Evolutionary conservation across 2,329 filamentous ascomycete genomes (phyloP), one percentile per base, ranked within the genome.

Genomic region (Colletotrichum truncatum): DNA sequence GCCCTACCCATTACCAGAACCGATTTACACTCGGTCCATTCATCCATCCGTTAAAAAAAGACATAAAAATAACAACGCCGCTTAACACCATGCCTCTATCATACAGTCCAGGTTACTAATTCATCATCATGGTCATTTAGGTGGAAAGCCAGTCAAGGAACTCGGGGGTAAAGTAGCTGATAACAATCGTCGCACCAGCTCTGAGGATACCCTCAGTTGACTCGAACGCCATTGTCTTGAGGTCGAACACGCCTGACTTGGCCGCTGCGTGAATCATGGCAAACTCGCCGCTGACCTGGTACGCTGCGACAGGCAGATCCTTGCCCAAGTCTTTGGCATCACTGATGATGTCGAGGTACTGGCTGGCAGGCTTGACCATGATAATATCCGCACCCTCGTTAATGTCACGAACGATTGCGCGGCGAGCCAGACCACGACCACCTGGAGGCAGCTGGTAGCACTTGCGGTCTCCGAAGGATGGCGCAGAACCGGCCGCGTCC

Each of bases 181-280:
- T 87, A 43, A 99, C 87, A 73, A 99, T 98, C 0, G 91, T 95
- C 6, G 96, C 96, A 43, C 96, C 96, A 8, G 96, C 96, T 70
- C 96, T 87, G 66, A 99, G 81, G 68, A 99, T 98, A 23, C 94
- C 93, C 78, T 98, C 93, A 0, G 93, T 97, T 64, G 93, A 91
- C 82, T 99, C 96, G 72, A 97, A 94, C 0, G 93, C 96, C 93
- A 98, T 98, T 4, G 90, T 84, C 82, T 95, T 96, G 74, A 98
- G 82, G 76, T 98, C 95, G 75, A 98, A 99, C 3, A 99, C 96
- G 4, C 96, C 96, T 1, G 96, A 95, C 78, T 97, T 97, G 51
- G 96, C 96, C 18, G 88, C 96, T 0, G 96, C 96, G 74, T 98
- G 93, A 55, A 99, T 96, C 96, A 98, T 98, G 69, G 96, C 94